Conservation (phyloP, 2,329 filamentous ascomycete species). For the Colletotrichum neosansevieriae region DNA sequence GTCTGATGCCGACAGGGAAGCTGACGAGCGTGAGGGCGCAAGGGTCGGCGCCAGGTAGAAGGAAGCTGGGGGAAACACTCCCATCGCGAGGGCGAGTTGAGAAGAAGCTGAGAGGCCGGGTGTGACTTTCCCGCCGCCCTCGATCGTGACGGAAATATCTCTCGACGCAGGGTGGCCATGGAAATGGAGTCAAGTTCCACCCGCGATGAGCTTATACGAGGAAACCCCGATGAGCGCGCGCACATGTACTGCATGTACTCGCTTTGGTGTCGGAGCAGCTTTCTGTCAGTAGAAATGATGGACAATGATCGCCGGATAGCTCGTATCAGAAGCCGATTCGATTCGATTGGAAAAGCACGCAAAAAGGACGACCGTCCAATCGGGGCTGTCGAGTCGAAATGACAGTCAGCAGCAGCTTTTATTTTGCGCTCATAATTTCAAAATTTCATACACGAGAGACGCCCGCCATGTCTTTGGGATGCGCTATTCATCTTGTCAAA, state of each 20-base stretch:
- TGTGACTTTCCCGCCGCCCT: not conserved
- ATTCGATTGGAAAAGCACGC: not conserved
- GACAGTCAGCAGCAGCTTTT: not conserved
- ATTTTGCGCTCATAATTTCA: constrained; percentile 1
- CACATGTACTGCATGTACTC: not conserved
- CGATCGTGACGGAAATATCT: constrained; percentile 18
- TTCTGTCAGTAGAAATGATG: constrained; percentile 22
- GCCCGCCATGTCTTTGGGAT: not conserved
- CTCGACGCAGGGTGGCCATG: constrained; percentile 4
- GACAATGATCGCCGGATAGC: constrained; percentile 10
- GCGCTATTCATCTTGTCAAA: constrained; percentile 7
- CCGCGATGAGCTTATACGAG: constrained; percentile 24
- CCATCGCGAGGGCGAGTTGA: not conserved
- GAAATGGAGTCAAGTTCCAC: constrained; percentile 27
- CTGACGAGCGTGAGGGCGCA: not conserved
- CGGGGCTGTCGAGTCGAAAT: not conserved
- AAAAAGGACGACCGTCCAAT: constrained; percentile 1
- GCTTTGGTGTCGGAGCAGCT: constrained; percentile 5
- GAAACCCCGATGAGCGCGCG: constrained; percentile 1
- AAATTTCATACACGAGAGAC: not conserved
- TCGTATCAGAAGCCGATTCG: constrained; percentile 19
- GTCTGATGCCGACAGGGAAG: constrained; percentile 5
- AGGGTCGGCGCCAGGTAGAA: constrained; percentile 3
- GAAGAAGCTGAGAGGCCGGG: not conserved
- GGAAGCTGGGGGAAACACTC: constrained; percentile 5